These are phyloP conservation scores for Lactarius tabidus DNA, from an alignment of 768 basidiomycete species.

Conservation along the genomic window DNA sequence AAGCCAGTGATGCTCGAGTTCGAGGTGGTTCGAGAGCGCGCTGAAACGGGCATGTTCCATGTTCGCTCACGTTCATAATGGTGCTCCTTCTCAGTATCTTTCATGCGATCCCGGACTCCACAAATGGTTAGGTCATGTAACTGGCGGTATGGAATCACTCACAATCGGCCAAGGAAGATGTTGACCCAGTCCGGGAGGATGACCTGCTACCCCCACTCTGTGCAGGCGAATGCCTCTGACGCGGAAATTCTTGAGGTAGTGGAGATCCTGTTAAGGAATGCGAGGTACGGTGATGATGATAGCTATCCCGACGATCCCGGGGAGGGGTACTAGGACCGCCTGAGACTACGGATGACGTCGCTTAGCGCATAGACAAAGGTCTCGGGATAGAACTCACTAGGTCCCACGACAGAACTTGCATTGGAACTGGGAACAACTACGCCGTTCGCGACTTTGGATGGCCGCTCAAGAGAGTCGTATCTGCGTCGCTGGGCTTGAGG, in stretches of 20 bases:
- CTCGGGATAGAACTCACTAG: constrained; percentile 5
- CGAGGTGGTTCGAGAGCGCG: constrained; percentile 36
- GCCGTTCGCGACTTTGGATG: neutral
- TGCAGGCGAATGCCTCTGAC: constrained; percentile 11
- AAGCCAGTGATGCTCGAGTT: constrained; percentile 31
- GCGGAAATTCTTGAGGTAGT: constrained; percentile 22
- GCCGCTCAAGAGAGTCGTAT: constrained; percentile 15
- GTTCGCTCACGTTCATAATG: constrained; percentile 44
- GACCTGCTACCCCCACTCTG: constrained; percentile 20
- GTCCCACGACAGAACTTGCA: constrained; percentile 2
- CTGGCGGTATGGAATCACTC: constrained; percentile 1
- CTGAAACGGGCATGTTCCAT: constrained; percentile 45
- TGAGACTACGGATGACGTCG: neutral
- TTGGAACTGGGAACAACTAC: neutral
- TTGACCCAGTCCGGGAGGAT: constrained; percentile 20
- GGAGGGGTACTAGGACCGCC: constrained; percentile 16
- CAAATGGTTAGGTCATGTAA: neutral
- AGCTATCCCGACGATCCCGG: constrained; percentile 20
- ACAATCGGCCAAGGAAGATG: constrained; percentile 24
- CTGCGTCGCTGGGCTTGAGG: constrained; percentile 9
- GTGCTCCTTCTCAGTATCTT: constrained; percentile 32
- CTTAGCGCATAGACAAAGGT: neutral
- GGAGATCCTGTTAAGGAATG: constrained; percentile 25
- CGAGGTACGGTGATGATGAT: constrained; percentile 27
- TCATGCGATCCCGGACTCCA: constrained; percentile 32